These are phyloP conservation scores for Articulospora tetracladia DNA, from an alignment of 495 filamentous ascomycete species.

Conservation along the genomic window DNA sequence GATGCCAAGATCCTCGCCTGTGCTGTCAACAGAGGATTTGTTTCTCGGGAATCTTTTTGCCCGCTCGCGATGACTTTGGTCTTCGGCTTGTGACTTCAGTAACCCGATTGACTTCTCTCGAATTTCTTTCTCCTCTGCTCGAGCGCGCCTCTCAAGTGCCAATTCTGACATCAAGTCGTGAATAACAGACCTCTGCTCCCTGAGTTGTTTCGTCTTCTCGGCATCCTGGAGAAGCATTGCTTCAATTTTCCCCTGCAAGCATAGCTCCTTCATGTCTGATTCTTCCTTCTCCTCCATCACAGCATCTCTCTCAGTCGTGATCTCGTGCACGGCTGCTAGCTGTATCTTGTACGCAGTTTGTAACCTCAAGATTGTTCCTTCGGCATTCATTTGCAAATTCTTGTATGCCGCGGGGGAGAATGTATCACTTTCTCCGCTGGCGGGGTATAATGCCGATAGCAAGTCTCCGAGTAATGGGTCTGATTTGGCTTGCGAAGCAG, in stretches of 20 bases:
- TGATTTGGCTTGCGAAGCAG: constrained; percentile 43
- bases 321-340: constrained; percentile 53
- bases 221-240: constrained; percentile 50
- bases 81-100: constrained; percentile 3
- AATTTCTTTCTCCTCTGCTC: constrained; percentile 51
- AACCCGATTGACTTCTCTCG: constrained; percentile 30
- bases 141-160: constrained; percentile 44
- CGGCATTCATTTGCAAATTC: constrained; percentile 64
- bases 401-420: constrained; percentile 66
- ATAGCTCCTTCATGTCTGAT: constrained; percentile 59
- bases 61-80: neutral
- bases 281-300: constrained; percentile 72
- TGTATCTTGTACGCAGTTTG: constrained; percentile 70
- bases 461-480: constrained; percentile 65
- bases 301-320: constrained; percentile 58
- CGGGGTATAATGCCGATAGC: constrained; percentile 56
- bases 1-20: constrained; percentile 47
- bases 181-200: constrained; percentile 53
- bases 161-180: constrained; percentile 50
- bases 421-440: constrained; percentile 40
- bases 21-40: neutral
- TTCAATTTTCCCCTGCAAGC: constrained; percentile 72
- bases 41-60: neutral
- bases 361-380: constrained; percentile 57
- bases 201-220: neutral